A percentile compares a stretch with the other conserved stretches of the same genome.
phyloP scores from a whole-genome alignment of 2,329 filamentous ascomycete species.

The Delphinella strobiligena region DNA sequence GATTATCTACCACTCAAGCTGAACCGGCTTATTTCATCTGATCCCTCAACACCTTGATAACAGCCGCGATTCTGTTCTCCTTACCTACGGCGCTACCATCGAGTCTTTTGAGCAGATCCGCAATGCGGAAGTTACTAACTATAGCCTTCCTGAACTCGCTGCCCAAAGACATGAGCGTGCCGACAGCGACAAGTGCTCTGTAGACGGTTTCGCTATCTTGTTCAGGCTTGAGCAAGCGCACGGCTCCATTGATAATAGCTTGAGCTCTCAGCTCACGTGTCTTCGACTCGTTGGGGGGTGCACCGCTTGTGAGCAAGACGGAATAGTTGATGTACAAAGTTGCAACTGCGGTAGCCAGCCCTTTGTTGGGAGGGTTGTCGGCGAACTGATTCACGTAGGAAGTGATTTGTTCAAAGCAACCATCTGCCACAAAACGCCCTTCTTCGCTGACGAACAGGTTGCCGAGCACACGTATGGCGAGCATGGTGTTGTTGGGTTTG shows the following conservation, averaged over 20 bases:
- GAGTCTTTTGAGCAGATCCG: conserved; percentile 34
- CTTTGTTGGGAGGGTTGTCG: conserved; percentile 38
- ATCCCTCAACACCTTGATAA: conserved; percentile 47
- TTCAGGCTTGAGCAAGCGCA: conserved; percentile 20
- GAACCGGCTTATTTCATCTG: conserved; percentile 25
- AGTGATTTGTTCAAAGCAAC: conserved; percentile 48
- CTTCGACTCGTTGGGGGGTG: conserved; percentile 16
- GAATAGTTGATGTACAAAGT: conserved; percentile 79
- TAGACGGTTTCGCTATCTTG: conserved; percentile 75
- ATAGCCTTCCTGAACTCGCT: conserved; percentile 45
- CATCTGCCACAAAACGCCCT: conserved; percentile 50
- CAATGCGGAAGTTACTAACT: conserved; percentile 48
- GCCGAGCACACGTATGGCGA: conserved; percentile 66
- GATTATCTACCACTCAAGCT: too few species aligned
- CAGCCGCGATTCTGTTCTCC: conserved; percentile 48
- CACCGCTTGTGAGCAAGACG: conserved; percentile 48
- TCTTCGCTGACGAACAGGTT: conserved; percentile 71
- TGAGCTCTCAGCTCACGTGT: conserved; percentile 20
- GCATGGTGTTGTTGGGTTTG: conserved; percentile 73
- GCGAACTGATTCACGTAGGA: conserved; percentile 52
- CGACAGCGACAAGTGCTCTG: conserved; percentile 67
- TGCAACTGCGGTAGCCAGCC: conserved; percentile 68
- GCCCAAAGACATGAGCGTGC: conserved; percentile 59
- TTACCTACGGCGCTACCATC: conserved; percentile 40
- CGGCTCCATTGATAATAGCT: conserved; percentile 20